Evolutionary conservation across 768 basidiomycete species (phyloP), one percentile per base, ranked within the genome.

Genomic region (Lentinus tigrinus): DNA sequence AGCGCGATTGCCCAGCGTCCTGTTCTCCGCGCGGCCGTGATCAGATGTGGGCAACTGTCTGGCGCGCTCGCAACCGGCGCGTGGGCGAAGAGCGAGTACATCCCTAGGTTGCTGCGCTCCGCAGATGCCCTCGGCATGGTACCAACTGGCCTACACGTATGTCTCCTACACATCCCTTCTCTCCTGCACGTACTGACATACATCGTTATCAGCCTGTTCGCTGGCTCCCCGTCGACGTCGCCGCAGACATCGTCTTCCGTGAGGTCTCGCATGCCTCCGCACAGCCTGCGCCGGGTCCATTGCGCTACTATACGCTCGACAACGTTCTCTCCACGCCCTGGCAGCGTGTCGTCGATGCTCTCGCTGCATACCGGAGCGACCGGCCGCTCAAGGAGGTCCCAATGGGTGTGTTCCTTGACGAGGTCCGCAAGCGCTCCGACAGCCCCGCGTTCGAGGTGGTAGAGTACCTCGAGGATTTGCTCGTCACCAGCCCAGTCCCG

Each of bases 41-140:
- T 81, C 26, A 70, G 82, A 2, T 73, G 80, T 11, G 82, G 80
- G 0, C 81, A 83, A 53, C 66, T 81, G 8, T 69, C 67, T 24
- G 80, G 80, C 14, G 76, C 76, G 21, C 56, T 52, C 0, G 64
- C 65, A 1, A 70, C 69, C 10, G 80, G 80, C 23, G 73, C 73
- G 0, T 81, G 81, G 80, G 72, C 72, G 4, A 70, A 72, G 3
- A 74, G 67, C 0, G 78, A 81, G 49, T 83, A 80, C 81, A 60
- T 81, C 27, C 80, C 81, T 17, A 69, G 73, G 36, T 64, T 81
- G 5, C 70, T 64, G 31, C 62, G 57, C 31, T 40, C 26, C 24
- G 57, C 40, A 54, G 77, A 16, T 69, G 74, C 53, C 44, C 19
- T 71, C 47, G 58, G 54, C 38, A 49, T 74, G 69, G 70, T 46